Conservation (phyloP, 2,329 filamentous ascomycete species). For the Byssothecium circinans region DNA sequence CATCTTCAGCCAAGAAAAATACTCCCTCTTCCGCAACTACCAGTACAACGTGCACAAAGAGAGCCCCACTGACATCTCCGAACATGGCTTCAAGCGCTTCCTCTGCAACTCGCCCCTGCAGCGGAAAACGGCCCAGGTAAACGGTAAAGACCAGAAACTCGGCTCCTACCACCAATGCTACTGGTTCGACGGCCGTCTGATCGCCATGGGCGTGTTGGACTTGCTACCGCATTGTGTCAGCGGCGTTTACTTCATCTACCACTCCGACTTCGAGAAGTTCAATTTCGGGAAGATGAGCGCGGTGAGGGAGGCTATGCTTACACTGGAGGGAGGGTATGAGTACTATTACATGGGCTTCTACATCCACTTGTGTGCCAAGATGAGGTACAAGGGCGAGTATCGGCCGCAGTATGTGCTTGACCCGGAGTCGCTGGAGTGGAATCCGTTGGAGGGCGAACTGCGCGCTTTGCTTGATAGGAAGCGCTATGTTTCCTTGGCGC, state of each 20-base stretch:
- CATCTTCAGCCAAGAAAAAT: slow-evolving; percentile 76
- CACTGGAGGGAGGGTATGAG: slow-evolving; percentile 67
- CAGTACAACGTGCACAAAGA: slow-evolving; percentile 75
- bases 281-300: slow-evolving; percentile 76
- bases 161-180: slow-evolving; percentile 85
- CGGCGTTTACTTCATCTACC: slow-evolving; percentile 81
- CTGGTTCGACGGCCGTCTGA: slow-evolving; percentile 71
- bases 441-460: slow-evolving; percentile 57
- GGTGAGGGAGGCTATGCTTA: slow-evolving; percentile 70
- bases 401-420: slow-evolving; percentile 73
- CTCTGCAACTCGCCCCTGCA: slow-evolving; percentile 70
- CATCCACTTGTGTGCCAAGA: slow-evolving; percentile 78
- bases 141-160: slow-evolving; percentile 59
- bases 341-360: slow-evolving; percentile 87
- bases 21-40: slow-evolving; percentile 70
- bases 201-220: slow-evolving; percentile 77
- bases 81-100: slow-evolving; percentile 68
- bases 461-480: slow-evolving; percentile 57
- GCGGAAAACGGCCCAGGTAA: slow-evolving; percentile 47
- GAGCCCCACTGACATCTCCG: slow-evolving; percentile 59
- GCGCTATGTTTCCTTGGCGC: slow-evolving; percentile 54
- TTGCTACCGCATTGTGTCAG: slow-evolving; percentile 76
- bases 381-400: slow-evolving; percentile 84
- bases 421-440: slow-evolving; percentile 65
- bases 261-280: slow-evolving; percentile 70